Conservation (phyloP, 1,284 basidiomycete species). For the Laetiporus sulphureus region DNA sequence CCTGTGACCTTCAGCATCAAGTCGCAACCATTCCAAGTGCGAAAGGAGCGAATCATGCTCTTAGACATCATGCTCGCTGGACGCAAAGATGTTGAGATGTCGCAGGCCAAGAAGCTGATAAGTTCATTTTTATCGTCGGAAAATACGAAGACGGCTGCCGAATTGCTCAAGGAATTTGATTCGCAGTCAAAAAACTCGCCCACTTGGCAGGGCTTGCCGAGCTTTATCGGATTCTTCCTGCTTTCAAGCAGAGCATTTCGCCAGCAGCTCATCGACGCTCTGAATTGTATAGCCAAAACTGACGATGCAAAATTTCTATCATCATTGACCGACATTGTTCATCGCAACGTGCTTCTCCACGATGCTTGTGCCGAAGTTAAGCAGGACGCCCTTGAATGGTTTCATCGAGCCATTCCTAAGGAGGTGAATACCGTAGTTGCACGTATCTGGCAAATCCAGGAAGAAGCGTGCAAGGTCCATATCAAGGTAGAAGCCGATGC, state of each 20-base stretch:
- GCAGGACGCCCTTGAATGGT: background rate
- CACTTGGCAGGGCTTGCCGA: too few species aligned
- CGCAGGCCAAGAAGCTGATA: background rate
- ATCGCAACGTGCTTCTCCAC: constrained; percentile 1
- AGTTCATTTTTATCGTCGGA: background rate
- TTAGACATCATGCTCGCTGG: constrained; percentile 1
- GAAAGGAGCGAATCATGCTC: constrained; percentile 3
- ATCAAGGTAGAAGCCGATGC: constrained; percentile 3
- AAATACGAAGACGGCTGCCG: background rate
- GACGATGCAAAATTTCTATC: background rate
- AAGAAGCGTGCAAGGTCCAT: constrained; percentile 8
- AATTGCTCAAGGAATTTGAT: too few species aligned
- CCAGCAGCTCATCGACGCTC: background rate
- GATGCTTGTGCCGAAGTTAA: background rate
- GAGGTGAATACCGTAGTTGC: constrained; percentile 8
- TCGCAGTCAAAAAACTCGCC: too few species aligned
- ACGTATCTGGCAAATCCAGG: constrained; percentile 15
- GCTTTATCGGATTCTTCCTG: too few species aligned
- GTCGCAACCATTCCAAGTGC: background rate
- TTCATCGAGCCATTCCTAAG: constrained; percentile 6
- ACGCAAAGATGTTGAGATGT: background rate
- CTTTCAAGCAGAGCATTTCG: too few species aligned
- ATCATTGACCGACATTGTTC: background rate
- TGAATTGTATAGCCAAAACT: background rate
- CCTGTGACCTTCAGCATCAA: background rate